phyloP scores from a whole-genome alignment of 2,329 filamentous ascomycete species.

The Trichophyton rubrum region DNA sequence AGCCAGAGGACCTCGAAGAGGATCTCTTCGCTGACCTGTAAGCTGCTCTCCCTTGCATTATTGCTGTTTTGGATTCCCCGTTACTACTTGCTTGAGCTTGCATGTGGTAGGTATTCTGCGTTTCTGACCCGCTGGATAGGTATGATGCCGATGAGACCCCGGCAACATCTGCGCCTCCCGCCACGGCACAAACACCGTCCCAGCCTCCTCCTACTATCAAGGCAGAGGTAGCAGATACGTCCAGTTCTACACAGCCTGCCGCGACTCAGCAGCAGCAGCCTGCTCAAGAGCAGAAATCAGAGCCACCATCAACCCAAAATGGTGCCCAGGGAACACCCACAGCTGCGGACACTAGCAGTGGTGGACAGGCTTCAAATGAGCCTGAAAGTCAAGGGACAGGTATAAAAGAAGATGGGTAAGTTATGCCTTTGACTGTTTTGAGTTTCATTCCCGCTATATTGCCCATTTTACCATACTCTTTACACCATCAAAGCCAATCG shows the following conservation, averaged over 20 bases:
- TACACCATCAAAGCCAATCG: slow-evolving; percentile 1
- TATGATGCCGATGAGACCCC: slow-evolving; percentile 55
- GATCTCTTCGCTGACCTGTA: slow-evolving; percentile 94
- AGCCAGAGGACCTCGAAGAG: slow-evolving; percentile 72
- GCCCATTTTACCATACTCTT: neutral
- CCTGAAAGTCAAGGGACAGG: slow-evolving; percentile 29
- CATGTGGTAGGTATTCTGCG: neutral
- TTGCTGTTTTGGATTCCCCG: slow-evolving; percentile 1
- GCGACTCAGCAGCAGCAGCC: neutral
- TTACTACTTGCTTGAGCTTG: neutral
- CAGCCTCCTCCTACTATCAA: neutral
- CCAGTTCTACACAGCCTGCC: neutral
- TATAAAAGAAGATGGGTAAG: slow-evolving; percentile 90
- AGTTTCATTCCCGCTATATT: neutral
- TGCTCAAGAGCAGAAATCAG: neutral
- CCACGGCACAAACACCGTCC: neutral
- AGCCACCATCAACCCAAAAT: neutral
- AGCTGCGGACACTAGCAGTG: neutral
- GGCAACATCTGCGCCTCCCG: slow-evolving; percentile 1
- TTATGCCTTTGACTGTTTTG: slow-evolving; percentile 17
- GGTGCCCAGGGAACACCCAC: neutral
- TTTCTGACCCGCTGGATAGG: slow-evolving; percentile 27
- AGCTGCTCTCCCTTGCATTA: slow-evolving; percentile 29
- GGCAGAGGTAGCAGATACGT: neutral
- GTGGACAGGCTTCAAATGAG: slow-evolving; percentile 16